Conservation (phyloP, 1,284 basidiomycete species). For the Ganoderma lucidum region DNA sequence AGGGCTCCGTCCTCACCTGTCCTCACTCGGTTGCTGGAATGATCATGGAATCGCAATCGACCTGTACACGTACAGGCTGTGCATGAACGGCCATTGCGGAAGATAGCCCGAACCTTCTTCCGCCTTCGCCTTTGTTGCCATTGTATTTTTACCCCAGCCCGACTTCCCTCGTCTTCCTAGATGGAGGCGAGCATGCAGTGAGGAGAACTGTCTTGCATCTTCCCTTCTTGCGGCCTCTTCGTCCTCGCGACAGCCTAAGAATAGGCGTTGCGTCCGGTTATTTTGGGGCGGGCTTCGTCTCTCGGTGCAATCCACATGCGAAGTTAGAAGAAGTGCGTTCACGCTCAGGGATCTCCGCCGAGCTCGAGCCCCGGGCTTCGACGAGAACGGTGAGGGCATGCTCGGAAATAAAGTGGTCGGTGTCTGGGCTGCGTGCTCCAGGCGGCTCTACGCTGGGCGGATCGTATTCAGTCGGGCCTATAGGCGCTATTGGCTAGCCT, state of each 20-base stretch:
- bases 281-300: conserved; percentile 3
- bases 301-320: neutral
- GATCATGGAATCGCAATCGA: neutral
- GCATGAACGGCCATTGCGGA: neutral
- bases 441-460: neutral
- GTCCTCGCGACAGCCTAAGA: neutral
- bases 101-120: neutral
- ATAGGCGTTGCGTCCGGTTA: neutral
- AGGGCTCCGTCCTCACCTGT: neutral
- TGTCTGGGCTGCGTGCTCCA: neutral
- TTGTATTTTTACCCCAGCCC: neutral
- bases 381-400: neutral
- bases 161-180: neutral
- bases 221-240: neutral
- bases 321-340: neutral
- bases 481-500: neutral
- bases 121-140: neutral
- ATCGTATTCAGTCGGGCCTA: conserved; percentile 2
- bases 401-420: neutral
- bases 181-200: neutral
- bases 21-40: neutral
- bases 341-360: conserved; percentile 5
- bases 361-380: neutral
- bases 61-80: neutral
- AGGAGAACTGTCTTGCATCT: neutral